A percentile compares a stretch with the other conserved stretches of the same genome.
Conservation (phyloP, 768 basidiomycete species). For the Cystobasidium ongulense region DNA sequence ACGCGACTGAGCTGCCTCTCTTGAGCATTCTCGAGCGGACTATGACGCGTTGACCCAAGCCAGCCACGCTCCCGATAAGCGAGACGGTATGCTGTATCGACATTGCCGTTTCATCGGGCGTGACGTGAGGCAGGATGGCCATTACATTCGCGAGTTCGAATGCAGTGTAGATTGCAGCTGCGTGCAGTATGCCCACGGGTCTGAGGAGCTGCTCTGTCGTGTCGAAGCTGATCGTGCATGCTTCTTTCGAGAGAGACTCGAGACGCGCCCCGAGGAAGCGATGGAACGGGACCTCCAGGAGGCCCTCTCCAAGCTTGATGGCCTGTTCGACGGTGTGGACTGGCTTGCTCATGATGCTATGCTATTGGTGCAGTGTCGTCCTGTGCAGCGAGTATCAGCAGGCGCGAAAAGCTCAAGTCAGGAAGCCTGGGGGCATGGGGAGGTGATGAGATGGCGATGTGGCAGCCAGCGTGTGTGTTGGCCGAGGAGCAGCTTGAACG, state of each 20-base stretch:
- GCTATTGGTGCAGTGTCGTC: too few relatives aligned
- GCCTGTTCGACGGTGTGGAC: neutral
- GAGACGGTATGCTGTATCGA: neutral
- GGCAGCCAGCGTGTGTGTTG: too few relatives aligned
- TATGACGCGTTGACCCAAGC: neutral
- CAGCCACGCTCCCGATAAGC: neutral
- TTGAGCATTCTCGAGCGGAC: neutral
- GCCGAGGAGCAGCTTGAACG: too few relatives aligned
- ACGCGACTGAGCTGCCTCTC: neutral
- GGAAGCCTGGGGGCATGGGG: too few relatives aligned
- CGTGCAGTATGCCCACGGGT: neutral
- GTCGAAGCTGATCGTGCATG: neutral
- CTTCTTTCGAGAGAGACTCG: neutral
- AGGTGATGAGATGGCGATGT: too few relatives aligned
- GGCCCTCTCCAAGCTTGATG: neutral
- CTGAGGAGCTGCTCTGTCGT: neutral
- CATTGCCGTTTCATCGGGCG: neutral
- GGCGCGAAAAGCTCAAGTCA: too few relatives aligned
- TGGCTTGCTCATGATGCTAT: neutral
- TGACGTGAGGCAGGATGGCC: neutral
- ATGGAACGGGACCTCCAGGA: neutral
- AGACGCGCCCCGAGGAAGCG: neutral
- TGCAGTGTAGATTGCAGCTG: neutral
- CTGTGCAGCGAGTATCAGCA: too few relatives aligned
- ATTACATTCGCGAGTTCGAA: constrained; percentile 8